Evolutionary conservation across 2,329 filamentous ascomycete species (phyloP).

Genomic region (Chrysosphaeria jannelii): DNA sequence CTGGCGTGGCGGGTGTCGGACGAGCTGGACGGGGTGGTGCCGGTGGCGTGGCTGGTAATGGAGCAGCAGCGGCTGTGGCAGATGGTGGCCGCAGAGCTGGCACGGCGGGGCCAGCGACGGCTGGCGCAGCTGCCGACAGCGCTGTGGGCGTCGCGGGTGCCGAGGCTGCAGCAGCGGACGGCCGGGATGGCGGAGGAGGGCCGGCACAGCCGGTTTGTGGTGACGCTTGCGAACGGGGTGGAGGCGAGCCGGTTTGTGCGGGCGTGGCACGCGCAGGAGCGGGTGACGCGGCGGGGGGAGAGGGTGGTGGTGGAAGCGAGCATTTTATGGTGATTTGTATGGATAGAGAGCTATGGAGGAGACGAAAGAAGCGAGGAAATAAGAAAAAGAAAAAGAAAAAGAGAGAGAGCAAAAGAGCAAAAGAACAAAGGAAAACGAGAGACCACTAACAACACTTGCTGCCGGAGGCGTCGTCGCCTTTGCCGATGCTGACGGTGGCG

Average conservation of each 20-base stretch:
- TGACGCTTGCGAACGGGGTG: conserved; percentile 21
- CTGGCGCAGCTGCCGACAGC: not conserved
- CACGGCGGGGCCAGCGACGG: not conserved
- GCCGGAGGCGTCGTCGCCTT: conserved; percentile 19
- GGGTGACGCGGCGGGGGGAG: conserved; percentile 6
- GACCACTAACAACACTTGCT: conserved; percentile 47
- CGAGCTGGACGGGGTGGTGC: conserved; percentile 5
- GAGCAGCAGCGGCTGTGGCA: conserved; percentile 3
- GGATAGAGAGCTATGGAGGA: conserved; percentile 1
- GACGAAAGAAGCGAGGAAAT: conserved; percentile 1
- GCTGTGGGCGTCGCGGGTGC: conserved; percentile 2
- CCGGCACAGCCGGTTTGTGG: conserved; percentile 16
- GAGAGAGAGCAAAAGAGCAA: conserved; percentile 1
- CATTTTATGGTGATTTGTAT: conserved; percentile 6
- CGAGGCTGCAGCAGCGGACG: conserved; percentile 3
- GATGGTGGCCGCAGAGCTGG: not conserved
- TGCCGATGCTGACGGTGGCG: too few species aligned
- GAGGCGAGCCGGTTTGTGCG: conserved; percentile 21
- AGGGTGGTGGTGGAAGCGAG: conserved; percentile 7
- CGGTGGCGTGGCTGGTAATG: conserved; percentile 5
- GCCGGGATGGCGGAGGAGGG: conserved; percentile 7
- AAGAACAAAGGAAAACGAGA: conserved; percentile 2
- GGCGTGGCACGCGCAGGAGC: conserved; percentile 12
- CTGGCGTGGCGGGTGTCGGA: conserved; percentile 10
- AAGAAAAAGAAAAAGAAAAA: conserved; percentile 1